A percentile compares a stretch with the other conserved stretches of the same genome.
Conservation (phyloP, 768 basidiomycete genomes). For the Dentipellis fragilis region DNA sequence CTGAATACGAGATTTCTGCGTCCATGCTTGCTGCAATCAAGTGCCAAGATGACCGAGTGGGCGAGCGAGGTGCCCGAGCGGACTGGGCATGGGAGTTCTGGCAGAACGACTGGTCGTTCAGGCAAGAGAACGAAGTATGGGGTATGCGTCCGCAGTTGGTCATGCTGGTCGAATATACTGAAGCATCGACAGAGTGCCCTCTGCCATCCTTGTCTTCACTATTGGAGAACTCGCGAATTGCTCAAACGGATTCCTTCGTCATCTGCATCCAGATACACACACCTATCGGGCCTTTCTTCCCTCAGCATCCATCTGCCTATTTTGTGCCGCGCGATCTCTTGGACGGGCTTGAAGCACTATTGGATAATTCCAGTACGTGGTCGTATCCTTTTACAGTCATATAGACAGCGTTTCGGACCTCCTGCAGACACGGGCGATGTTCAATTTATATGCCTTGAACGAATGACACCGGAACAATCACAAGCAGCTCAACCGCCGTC, state of each 20-base stretch:
- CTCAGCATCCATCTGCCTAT: conserved; percentile 54
- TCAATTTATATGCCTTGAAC: conserved; percentile 63
- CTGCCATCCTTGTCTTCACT: conserved; percentile 54
- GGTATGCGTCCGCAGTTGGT: conserved; percentile 29
- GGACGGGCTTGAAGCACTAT: conserved; percentile 56
- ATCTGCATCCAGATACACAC: conserved; percentile 70
- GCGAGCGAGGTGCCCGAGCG: conserved; percentile 52
- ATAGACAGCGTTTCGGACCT: neutral
- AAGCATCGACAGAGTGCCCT: conserved; percentile 37
- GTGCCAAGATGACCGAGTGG: conserved; percentile 47
- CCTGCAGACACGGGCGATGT: conserved; percentile 62
- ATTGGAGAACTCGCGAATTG: conserved; percentile 47
- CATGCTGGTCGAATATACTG: neutral
- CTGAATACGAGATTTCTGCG: conserved; percentile 48
- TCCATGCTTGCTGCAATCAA: conserved; percentile 70
- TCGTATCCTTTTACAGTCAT: neutral
- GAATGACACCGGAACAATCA: conserved; percentile 22
- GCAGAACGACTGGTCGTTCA: conserved; percentile 63
- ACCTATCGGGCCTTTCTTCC: conserved; percentile 41
- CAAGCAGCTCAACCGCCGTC: conserved; percentile 19
- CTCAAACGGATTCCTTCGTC: conserved; percentile 56
- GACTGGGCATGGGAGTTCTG: conserved; percentile 71
- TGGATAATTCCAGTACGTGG: conserved; percentile 60
- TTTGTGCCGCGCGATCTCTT: conserved; percentile 59
- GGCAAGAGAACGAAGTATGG: conserved; percentile 66